These are phyloP conservation scores for Besnoitia besnoiti DNA, from an alignment of 169 alveolate species.

Conservation along the genomic window DNA sequence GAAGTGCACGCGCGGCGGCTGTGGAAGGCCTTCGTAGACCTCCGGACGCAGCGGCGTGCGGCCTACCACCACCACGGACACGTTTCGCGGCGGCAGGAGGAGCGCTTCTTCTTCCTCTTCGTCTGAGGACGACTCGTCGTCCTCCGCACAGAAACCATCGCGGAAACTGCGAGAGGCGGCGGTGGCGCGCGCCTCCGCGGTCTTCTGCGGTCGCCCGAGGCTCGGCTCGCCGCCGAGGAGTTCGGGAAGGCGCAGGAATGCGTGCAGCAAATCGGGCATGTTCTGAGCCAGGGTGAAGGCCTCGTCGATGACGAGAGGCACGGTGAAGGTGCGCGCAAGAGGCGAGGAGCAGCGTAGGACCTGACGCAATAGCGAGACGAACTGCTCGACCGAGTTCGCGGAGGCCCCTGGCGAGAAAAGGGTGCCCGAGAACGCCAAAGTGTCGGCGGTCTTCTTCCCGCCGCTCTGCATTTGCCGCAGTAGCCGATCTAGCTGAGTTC, in stretches of 20 bases:
- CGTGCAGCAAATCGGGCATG: constrained; percentile 63
- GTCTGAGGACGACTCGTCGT: neutral
- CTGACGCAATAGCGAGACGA: neutral
- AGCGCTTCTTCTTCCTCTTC: neutral
- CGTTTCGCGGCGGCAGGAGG: neutral
- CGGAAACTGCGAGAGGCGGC: too few relatives aligned
- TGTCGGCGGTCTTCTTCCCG: constrained; percentile 20
- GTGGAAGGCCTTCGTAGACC: constrained; percentile 29
- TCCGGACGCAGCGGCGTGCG: constrained; percentile 45
- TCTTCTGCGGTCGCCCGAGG: neutral
- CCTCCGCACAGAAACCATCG: neutral
- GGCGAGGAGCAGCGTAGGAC: constrained; percentile 32
- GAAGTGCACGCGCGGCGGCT: constrained; percentile 39
- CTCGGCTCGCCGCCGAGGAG: constrained; percentile 31
- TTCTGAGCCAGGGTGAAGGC: constrained; percentile 37
- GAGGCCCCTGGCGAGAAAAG: neutral
- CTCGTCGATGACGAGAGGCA: constrained; percentile 44
- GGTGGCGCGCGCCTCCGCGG: too few relatives aligned
- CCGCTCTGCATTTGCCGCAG: constrained; percentile 48
- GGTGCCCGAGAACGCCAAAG: neutral
- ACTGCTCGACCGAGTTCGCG: constrained; percentile 8
- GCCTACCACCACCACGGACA: constrained; percentile 29
- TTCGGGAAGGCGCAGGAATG: constrained; percentile 62
- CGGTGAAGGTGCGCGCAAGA: neutral
- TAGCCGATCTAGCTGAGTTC: neutral